phyloP scores from a whole-genome alignment of 2,329 filamentous ascomycete species.

The Xylaria sp. region DNA sequence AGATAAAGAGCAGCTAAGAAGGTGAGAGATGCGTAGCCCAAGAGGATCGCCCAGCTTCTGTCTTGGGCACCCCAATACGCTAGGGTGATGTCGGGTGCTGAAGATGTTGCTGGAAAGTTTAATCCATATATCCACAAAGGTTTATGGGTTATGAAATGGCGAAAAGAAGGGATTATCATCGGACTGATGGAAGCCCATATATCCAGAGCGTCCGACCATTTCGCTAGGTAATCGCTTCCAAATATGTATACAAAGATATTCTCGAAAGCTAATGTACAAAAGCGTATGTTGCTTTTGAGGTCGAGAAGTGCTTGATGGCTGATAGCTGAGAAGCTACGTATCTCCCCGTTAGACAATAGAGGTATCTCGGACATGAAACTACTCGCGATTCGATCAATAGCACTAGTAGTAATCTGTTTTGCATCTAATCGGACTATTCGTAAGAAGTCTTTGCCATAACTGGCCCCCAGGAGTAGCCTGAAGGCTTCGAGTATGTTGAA shows the following conservation, averaged over 20 bases:
- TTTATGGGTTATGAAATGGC: conserved; percentile 44
- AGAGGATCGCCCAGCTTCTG: conserved; percentile 72
- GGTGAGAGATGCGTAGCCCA: conserved; percentile 81
- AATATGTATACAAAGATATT: conserved; percentile 51
- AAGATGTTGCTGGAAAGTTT: conserved; percentile 47
- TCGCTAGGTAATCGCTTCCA: conserved; percentile 48
- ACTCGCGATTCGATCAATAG: conserved; percentile 52
- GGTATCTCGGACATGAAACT: conserved; percentile 58
- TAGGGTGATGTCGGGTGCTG: conserved; percentile 59
- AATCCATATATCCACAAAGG: conserved; percentile 67
- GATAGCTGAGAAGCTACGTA: conserved; percentile 77
- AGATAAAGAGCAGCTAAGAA: conserved; percentile 80
- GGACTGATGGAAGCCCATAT: conserved; percentile 30
- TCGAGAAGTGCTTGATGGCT: conserved; percentile 72
- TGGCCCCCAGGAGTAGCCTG: conserved; percentile 44
- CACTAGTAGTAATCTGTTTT: conserved; percentile 30
- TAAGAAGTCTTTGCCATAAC: conserved; percentile 35
- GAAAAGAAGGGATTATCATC: conserved; percentile 37
- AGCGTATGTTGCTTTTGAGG: conserved; percentile 60
- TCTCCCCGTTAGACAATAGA: conserved; percentile 61
- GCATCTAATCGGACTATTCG: conserved; percentile 34
- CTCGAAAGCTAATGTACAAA: conserved; percentile 48
- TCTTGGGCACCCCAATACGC: conserved; percentile 72
- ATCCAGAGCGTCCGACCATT: conserved; percentile 34
- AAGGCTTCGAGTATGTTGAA: conserved; percentile 49